phyloP scores from a whole-genome alignment of 768 basidiomycete species.

The Saitozyma sp. region DNA sequence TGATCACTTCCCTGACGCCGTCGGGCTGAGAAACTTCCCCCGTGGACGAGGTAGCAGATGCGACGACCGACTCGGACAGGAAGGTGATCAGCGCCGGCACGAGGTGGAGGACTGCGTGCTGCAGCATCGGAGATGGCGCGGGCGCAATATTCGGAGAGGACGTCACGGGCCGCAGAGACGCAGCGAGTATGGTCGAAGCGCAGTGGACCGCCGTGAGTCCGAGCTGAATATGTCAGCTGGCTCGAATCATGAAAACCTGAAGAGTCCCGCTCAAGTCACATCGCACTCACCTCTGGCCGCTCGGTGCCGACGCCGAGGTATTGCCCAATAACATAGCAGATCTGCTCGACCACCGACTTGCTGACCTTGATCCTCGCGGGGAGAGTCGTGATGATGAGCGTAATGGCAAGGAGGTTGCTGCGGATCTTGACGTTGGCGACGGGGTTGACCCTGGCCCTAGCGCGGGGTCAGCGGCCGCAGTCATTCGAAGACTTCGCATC shows the following conservation, averaged over 20 bases:
- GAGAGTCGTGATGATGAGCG: slow-evolving; percentile 78
- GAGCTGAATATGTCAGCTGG: slow-evolving; percentile 56
- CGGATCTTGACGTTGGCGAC: slow-evolving; percentile 81
- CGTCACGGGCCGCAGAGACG: slow-evolving; percentile 67
- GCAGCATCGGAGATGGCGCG: slow-evolving; percentile 55
- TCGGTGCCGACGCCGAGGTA: slow-evolving; percentile 65
- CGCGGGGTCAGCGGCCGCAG: slow-evolving; percentile 44
- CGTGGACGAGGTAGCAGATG: slow-evolving; percentile 57
- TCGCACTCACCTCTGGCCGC: slow-evolving; percentile 61
- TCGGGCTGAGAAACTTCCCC: slow-evolving; percentile 32
- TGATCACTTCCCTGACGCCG: slow-evolving; percentile 77
- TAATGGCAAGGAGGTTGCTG: slow-evolving; percentile 81
- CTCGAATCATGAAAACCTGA: too few relatives aligned
- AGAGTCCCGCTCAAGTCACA: neutral
- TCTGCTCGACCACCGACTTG: slow-evolving; percentile 73
- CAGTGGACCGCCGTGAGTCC: slow-evolving; percentile 87
- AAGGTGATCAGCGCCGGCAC: slow-evolving; percentile 81
- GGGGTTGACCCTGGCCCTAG: slow-evolving; percentile 70
- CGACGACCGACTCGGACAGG: slow-evolving; percentile 67
- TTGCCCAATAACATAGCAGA: slow-evolving; percentile 79
- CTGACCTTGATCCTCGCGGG: slow-evolving; percentile 69
- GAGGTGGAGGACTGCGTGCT: slow-evolving; percentile 69
- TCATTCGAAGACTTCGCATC: slow-evolving; percentile 1
- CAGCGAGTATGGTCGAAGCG: slow-evolving; percentile 74
- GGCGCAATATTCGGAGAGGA: slow-evolving; percentile 44